These are phyloP conservation scores for Nyctanthes arbortristis DNA, from an alignment of 257 asterid genomes.

Conservation along the genomic window DNA sequence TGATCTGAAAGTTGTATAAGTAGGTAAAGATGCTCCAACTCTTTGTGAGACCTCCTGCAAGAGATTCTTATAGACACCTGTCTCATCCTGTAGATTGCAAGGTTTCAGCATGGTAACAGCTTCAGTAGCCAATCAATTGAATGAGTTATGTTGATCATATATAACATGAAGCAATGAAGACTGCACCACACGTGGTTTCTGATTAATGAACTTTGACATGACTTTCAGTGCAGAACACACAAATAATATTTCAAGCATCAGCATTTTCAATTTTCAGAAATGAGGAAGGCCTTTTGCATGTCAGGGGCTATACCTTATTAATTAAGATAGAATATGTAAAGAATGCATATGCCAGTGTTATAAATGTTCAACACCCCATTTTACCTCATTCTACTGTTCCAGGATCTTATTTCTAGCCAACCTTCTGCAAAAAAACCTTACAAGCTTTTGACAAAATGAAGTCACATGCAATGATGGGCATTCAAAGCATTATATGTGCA, in stretches of 20 bases:
- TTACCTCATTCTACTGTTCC: not conserved
- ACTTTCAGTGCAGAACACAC: not conserved
- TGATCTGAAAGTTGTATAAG: constrained; percentile 43
- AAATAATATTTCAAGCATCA: not conserved
- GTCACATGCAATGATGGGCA: not conserved
- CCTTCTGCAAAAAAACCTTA: not conserved
- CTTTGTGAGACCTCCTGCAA: constrained; percentile 61
- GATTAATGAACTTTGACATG: not conserved
- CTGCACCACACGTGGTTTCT: not conserved
- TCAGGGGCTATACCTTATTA: not conserved
- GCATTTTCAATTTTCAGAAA: not conserved
- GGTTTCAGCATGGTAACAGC: not conserved
- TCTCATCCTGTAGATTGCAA: constrained; percentile 45
- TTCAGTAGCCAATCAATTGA: not conserved
- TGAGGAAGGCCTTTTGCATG: not conserved
- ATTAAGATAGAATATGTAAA: not conserved
- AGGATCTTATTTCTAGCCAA: not conserved
- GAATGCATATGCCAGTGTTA: not conserved
- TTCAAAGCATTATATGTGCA: not conserved
- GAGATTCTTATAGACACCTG: constrained; percentile 55
- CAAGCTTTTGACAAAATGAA: not conserved
- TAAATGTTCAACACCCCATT: not conserved
- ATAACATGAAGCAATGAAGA: not conserved
- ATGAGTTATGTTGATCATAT: not conserved
- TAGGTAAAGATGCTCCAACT: constrained; percentile 52